These are phyloP conservation scores for Botrytis galanthina DNA, from an alignment of 2,329 filamentous ascomycete species.

Conservation along the genomic window DNA sequence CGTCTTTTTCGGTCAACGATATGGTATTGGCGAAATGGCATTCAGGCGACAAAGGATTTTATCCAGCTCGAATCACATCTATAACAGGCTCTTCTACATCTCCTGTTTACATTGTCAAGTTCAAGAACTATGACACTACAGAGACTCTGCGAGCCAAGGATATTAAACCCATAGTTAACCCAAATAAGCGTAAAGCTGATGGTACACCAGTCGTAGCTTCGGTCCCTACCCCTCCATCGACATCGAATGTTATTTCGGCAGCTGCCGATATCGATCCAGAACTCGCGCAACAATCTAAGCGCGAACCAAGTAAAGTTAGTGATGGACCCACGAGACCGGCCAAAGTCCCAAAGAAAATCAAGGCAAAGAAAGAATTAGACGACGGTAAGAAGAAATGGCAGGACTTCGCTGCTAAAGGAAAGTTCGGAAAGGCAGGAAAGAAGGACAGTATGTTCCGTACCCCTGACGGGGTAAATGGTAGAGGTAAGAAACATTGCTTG, in stretches of 20 bases:
- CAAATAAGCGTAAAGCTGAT: conserved; percentile 83
- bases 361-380: conserved; percentile 87
- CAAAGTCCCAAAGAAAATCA: conserved; percentile 83
- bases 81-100: conserved; percentile 90
- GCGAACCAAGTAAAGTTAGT: conserved; percentile 61
- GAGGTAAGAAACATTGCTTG: conserved; percentile 58
- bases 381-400: conserved; percentile 93
- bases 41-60: conserved; percentile 84
- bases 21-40: conserved; percentile 87
- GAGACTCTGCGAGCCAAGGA: conserved; percentile 81
- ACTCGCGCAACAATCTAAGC: conserved; percentile 60
- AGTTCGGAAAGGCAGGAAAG: conserved; percentile 64
- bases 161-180: conserved; percentile 72
- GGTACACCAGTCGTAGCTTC: conserved; percentile 54
- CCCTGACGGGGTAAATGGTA: conserved; percentile 77
- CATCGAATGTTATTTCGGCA: conserved; percentile 41
- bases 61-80: conserved; percentile 87
- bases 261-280: conserved; percentile 59
- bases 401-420: conserved; percentile 79
- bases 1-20: conserved; percentile 81
- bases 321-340: conserved; percentile 57
- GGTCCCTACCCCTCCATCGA: conserved; percentile 44
- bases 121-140: conserved; percentile 84
- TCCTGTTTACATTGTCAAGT: conserved; percentile 91
- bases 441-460: conserved; percentile 98